phyloP scores from a whole-genome alignment of 208 protist species.

The Trichomonas gallinae region DNA sequence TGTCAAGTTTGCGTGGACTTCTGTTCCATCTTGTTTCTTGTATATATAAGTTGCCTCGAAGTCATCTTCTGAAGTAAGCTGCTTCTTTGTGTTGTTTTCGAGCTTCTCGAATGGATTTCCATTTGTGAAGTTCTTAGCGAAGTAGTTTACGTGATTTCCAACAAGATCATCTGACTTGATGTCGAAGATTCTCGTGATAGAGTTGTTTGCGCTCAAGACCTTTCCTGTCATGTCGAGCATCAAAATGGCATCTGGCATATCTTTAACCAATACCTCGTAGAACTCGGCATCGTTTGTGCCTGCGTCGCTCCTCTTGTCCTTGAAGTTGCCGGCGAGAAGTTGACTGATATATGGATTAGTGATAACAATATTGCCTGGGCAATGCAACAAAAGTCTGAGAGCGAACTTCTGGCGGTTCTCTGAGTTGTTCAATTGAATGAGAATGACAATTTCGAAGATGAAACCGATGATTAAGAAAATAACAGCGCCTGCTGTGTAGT shows the following conservation, averaged over 20 bases:
- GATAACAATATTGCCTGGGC: not conserved
- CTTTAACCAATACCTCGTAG: not conserved
- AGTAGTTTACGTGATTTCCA: not conserved
- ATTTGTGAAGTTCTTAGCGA: not conserved
- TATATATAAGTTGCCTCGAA: not conserved
- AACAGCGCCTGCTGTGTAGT: not conserved
- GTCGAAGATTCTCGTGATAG: not conserved
- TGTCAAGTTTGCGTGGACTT: not conserved
- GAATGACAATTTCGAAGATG: not conserved
- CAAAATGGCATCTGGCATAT: not conserved
- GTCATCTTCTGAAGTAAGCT: not conserved
- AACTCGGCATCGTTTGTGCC: not conserved
- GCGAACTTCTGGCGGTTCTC: not conserved
- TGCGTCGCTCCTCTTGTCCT: not conserved
- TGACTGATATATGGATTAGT: not conserved
- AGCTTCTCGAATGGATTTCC: not conserved
- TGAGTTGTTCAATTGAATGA: not conserved
- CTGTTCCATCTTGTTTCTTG: not conserved
- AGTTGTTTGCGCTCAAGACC: not conserved
- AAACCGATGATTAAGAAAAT: not conserved
- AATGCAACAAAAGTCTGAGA: not conserved
- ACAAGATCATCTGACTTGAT: not conserved
- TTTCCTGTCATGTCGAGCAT: not conserved
- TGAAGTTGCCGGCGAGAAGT: not conserved
- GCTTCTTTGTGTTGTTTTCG: not conserved